These are phyloP conservation scores for Artemisia argyi DNA, from an alignment of 129 eudicot species.

Conservation along the genomic window DNA sequence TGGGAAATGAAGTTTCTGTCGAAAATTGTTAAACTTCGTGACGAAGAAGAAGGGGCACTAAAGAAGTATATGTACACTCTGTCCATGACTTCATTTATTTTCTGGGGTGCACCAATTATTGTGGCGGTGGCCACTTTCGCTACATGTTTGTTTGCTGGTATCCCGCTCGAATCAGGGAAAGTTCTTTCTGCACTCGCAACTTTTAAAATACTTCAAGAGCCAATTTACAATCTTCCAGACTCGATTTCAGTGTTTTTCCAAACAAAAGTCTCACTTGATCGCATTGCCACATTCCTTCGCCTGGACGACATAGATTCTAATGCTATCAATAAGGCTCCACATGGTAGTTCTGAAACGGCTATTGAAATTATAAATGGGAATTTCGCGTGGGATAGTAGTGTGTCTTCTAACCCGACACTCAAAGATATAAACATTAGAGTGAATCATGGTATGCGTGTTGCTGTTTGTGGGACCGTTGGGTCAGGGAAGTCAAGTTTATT, in stretches of 20 bases:
- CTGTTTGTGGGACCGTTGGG: conserved; percentile 49
- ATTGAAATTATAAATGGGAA: conserved; percentile 55
- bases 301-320: conserved; percentile 55
- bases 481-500: conserved; percentile 43
- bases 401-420: conserved; percentile 27
- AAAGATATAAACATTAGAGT: conserved; percentile 28
- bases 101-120: conserved; percentile 81
- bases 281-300: conserved; percentile 65
- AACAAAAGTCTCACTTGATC: conserved; percentile 88
- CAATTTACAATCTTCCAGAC: conserved; percentile 80
- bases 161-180: conserved; percentile 94
- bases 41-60: conserved; percentile 57
- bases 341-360: conserved; percentile 38
- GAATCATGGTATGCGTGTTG: conserved; percentile 33
- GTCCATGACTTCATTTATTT: conserved; percentile 46
- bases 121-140: conserved; percentile 79
- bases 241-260: conserved; percentile 73
- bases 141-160: conserved; percentile 62
- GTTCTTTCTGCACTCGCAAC: conserved; percentile 79
- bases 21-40: conserved; percentile 53
- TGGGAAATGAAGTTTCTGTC: conserved; percentile 96
- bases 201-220: conserved; percentile 75
- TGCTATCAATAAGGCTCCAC: conserved; percentile 51
- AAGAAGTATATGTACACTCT: conserved; percentile 48
- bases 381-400: conserved; percentile 33